phyloP scores from a whole-genome alignment of 2,329 filamentous ascomycete species.

The Fusarium sp. region DNA sequence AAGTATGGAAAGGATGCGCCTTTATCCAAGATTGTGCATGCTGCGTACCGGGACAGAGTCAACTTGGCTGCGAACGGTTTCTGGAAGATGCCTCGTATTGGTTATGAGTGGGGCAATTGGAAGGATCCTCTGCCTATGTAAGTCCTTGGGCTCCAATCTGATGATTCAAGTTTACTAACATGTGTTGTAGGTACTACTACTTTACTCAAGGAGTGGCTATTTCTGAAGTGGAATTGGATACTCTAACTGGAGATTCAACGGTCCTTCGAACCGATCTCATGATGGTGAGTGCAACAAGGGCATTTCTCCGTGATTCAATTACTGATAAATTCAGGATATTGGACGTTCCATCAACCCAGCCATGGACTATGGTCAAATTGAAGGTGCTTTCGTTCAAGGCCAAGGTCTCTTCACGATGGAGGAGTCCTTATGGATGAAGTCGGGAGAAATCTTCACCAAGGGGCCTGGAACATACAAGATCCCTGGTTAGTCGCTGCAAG shows the following conservation, averaged over 20 bases:
- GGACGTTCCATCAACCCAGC: neutral
- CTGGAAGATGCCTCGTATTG: conserved; percentile 93
- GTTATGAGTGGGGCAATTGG: conserved; percentile 90
- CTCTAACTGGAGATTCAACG: neutral
- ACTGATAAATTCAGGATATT: neutral
- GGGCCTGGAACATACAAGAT: conserved; percentile 13
- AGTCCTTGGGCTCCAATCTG: accelerated
- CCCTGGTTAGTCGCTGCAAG: neutral
- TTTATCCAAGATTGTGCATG: conserved; percentile 4
- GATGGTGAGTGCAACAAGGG: neutral
- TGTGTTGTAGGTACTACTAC: conserved; percentile 5
- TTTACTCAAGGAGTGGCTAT: conserved; percentile 14
- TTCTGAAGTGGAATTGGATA: conserved; percentile 6
- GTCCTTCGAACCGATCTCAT: conserved; percentile 2
- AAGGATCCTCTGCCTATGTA: conserved; percentile 84
- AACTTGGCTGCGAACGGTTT: conserved; percentile 92
- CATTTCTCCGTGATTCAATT: accelerated
- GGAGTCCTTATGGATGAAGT: conserved; percentile 8
- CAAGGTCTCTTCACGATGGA: conserved; percentile 11
- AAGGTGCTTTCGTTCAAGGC: conserved; percentile 7
- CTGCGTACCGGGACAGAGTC: conserved; percentile 73
- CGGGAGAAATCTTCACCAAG: conserved; percentile 8
- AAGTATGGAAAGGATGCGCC: neutral
- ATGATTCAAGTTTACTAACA: accelerated
- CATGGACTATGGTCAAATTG: conserved; percentile 12